Evolutionary conservation across 177 flowering plant genomes (phyloP).

Genomic region (Telopea speciosissima): DNA sequence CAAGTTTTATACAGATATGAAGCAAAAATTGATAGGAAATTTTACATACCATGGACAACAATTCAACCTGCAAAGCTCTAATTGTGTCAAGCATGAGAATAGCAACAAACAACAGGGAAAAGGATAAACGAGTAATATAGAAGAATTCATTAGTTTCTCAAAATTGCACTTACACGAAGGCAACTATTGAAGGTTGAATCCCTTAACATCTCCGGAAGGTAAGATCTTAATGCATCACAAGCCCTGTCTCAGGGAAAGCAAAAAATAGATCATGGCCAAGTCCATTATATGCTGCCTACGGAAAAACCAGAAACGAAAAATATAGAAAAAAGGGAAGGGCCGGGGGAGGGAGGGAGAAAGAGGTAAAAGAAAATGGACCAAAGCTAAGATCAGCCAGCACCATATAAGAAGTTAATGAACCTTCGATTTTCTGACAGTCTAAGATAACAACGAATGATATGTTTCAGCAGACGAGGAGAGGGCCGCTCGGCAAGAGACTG

Average conservation of each 20-base stretch:
- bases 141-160: not conserved
- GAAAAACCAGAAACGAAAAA: not conserved
- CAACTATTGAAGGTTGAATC: conserved; percentile 60
- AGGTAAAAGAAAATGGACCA: not conserved
- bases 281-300: not conserved
- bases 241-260: conserved; percentile 44
- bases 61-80: not conserved
- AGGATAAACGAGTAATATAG: not conserved
- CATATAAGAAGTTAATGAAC: conserved; percentile 11
- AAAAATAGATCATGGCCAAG: conserved; percentile 4
- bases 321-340: not conserved
- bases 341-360: not conserved
- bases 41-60: not conserved
- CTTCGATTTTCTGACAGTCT: conserved; percentile 30
- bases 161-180: conserved; percentile 54
- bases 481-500: conserved; percentile 18
- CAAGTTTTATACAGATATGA: not conserved
- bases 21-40: not conserved
- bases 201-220: conserved; percentile 74
- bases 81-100: not conserved
- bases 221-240: conserved; percentile 65
- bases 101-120: not conserved
- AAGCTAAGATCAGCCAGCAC: not conserved
- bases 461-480: conserved; percentile 23
- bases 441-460: conserved; percentile 30